Evolutionary conservation across 225 moss, liverwort and hornwort species (phyloP).

Genomic region (Sphagnum contortum): DNA sequence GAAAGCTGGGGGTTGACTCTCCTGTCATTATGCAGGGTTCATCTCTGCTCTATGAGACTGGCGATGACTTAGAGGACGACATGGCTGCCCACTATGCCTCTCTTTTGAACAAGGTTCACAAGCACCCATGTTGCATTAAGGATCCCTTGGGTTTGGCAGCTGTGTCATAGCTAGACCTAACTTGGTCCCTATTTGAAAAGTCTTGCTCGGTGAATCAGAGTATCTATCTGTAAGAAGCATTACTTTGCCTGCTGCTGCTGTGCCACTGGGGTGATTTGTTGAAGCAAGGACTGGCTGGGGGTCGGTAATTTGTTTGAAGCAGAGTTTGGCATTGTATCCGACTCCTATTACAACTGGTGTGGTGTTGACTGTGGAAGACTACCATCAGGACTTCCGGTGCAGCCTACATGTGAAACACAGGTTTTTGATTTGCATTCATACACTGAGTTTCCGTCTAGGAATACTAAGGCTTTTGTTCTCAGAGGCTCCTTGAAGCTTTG

Average conservation of each 20-base stretch:
- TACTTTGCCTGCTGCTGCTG: too few species aligned
- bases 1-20: constrained; percentile 68
- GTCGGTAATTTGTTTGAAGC: constrained; percentile 8
- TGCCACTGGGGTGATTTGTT: too few species aligned
- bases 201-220: too few species aligned
- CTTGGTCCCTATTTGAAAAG: too few species aligned
- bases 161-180: too few species aligned
- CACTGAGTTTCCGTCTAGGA: too few species aligned
- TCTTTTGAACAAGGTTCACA: constrained; percentile 71
- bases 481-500: neutral
- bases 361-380: constrained; percentile 76
- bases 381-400: constrained; percentile 91
- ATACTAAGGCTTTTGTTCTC: too few species aligned
- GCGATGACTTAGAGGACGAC: constrained; percentile 89
- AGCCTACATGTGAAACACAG: constrained; percentile 89
- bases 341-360: constrained; percentile 69
- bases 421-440: constrained; percentile 15
- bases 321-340: constrained; percentile 71
- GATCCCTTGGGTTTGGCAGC: too few species aligned
- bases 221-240: too few species aligned
- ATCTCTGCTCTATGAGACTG: constrained; percentile 75
- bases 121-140: too few species aligned
- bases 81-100: constrained; percentile 56
- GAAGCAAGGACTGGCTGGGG: too few species aligned
- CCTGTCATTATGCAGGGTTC: constrained; percentile 87